These are phyloP conservation scores for Stemphylium beticola DNA, from an alignment of 2,329 filamentous ascomycete species.

Conservation along the genomic window DNA sequence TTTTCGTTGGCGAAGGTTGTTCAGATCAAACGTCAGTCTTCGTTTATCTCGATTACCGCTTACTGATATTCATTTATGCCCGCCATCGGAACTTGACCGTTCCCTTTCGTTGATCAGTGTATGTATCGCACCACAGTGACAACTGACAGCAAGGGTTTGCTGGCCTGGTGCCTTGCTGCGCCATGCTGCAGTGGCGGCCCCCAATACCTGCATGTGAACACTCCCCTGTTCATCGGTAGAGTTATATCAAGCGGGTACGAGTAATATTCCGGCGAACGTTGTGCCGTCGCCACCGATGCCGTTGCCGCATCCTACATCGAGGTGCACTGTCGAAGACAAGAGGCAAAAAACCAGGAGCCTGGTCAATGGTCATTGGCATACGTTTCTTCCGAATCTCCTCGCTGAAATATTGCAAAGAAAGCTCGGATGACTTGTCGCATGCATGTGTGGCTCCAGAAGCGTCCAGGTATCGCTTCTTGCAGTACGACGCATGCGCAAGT, in stretches of 20 bases:
- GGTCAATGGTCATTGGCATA: conserved; percentile 10
- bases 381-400: background rate
- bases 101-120: background rate
- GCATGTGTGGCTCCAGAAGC: background rate
- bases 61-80: background rate
- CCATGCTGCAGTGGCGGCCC: conserved; percentile 10
- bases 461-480: background rate
- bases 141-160: conserved; percentile 1
- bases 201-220: conserved; percentile 12
- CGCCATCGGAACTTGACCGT: background rate
- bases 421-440: background rate
- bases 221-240: conserved; percentile 4
- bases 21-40: background rate
- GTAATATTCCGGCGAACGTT: conserved; percentile 20
- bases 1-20: background rate
- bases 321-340: conserved; percentile 6
- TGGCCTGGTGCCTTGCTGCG: conserved; percentile 12
- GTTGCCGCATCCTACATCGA: conserved; percentile 7
- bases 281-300: conserved; percentile 11
- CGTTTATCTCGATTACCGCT: background rate
- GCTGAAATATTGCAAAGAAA: background rate
- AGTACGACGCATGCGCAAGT: background rate
- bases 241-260: conserved; percentile 9
- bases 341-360: conserved; percentile 14
- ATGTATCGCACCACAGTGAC: conserved; percentile 5